phyloP scores from a whole-genome alignment of 1,284 basidiomycete species.

The Fistulinella cinereoalba region DNA sequence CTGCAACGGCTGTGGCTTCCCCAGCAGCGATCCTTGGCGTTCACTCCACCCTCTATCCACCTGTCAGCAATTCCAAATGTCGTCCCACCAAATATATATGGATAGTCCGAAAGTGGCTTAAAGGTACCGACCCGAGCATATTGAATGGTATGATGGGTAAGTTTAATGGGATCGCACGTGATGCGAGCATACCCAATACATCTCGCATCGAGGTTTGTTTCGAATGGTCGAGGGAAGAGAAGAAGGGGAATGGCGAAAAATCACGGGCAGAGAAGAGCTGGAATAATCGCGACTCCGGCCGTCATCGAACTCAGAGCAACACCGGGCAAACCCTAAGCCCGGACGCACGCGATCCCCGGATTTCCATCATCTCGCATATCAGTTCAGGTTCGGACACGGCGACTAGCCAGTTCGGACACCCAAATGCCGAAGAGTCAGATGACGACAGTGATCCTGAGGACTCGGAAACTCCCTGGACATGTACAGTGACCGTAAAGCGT shows the following conservation, averaged over 20 bases:
- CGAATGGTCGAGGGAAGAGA: constrained; percentile 63
- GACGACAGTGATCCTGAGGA: constrained; percentile 91
- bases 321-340: constrained; percentile 8
- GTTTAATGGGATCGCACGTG: constrained; percentile 24
- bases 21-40: constrained; percentile 64
- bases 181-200: constrained; percentile 13
- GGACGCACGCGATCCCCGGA: constrained; percentile 14
- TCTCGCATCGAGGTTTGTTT: constrained; percentile 62
- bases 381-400: constrained; percentile 30
- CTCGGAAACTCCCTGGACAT: constrained; percentile 93
- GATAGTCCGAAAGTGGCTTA: constrained; percentile 79
- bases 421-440: constrained; percentile 43
- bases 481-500: constrained; percentile 61
- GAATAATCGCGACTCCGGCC: constrained; percentile 10
- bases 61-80: constrained; percentile 39
- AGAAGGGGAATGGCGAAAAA: constrained; percentile 26
- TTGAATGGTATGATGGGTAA: constrained; percentile 44
- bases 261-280: constrained; percentile 18
- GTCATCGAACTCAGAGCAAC: constrained; percentile 2
- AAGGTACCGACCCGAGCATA: constrained; percentile 44
- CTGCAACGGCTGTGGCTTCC: constrained; percentile 29
- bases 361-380: constrained; percentile 28
- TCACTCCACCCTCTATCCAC: constrained; percentile 50
- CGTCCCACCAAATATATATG: constrained; percentile 73
- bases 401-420: constrained; percentile 20